Conservation (phyloP, 2,329 filamentous ascomycete species). For the Colletotrichum sp. region DNA sequence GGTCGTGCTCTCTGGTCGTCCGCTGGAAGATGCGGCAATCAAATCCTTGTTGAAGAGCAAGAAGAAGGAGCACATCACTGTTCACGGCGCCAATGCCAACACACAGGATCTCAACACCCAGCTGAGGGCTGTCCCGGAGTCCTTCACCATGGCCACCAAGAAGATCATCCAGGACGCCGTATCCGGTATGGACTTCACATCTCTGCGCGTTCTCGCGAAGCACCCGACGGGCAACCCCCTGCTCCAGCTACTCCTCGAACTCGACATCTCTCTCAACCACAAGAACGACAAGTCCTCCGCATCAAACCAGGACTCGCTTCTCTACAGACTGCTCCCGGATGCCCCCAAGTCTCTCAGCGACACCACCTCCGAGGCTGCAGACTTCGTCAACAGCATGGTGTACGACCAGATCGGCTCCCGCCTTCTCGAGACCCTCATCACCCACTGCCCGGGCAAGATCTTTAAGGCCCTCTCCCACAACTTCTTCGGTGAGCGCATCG, state of each 20-base stretch:
- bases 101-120: constrained; percentile 39
- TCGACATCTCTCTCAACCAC: constrained; percentile 79
- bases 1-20: constrained; percentile 82
- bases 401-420: constrained; percentile 92
- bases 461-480: constrained; percentile 88
- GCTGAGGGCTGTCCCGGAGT: constrained; percentile 71
- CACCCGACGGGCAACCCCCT: constrained; percentile 93
- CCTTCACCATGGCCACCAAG: constrained; percentile 77
- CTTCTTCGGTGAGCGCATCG: constrained; percentile 80
- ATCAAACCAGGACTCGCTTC: constrained; percentile 56
- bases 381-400: constrained; percentile 84
- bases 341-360: constrained; percentile 73
- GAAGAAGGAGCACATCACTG: constrained; percentile 83
- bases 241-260: constrained; percentile 85
- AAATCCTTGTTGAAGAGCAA: constrained; percentile 86
- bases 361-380: constrained; percentile 71
- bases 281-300: constrained; percentile 66
- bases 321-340: constrained; percentile 80
- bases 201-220: constrained; percentile 81
- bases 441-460: constrained; percentile 80
- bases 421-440: constrained; percentile 84
- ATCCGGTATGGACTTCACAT: constrained; percentile 75
- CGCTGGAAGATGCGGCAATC: constrained; percentile 72
- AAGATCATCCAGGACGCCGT: constrained; percentile 84
- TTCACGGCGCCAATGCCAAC: constrained; percentile 56